Base-by-base conservation (phyloP, 202 grass and related monocot species). In the Cymbopogon flexuosus region DNA sequence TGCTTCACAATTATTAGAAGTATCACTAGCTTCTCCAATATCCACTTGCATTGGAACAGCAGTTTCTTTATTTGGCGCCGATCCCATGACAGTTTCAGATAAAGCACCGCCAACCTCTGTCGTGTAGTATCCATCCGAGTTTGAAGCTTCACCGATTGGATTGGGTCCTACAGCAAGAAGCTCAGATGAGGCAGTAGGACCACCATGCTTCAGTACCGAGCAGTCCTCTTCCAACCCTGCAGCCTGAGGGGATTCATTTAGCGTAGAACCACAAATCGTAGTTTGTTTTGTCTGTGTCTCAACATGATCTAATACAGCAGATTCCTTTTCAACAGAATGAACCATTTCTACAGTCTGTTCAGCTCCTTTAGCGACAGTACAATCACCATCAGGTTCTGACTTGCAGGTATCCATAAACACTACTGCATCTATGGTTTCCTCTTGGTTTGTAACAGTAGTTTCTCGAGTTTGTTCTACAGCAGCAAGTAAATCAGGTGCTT, bases 31-130 rank as follows among this genome's bases (percentile, higher is more conserved):
- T 73, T 68, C 67, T 39, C 21, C 60, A 49, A 6, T 29, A 36
- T 73, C 31, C 54, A 76, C 77, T 75, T 76, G 37, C 78, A 86
- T 72, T 68, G 54, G 70, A 68, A 62, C 34, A 75, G 33, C 12
- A 75, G 69, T 42, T 80, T 62, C 62, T 70, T 79, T 72, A 69
- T 69, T 75, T 75, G 40, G 30, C 23, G 75, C 62, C 36, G 29
- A 22, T 54, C 52, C 56, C 41, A 33, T 37, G 22, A 64, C 33
- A 72, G 6, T 36, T 70, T 79, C 27, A 39, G 42, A 63, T 30
- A 58, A 70, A 72, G 41, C 37, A 22, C 22, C n/a, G 22, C 33
- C 43, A 9, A 31, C 75, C 49, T 40, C 51, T 39, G 23, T 23
- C 23, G 62, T 58, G 57, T 19, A 18, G 78, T 57, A 42, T 41